Percentiles rank a stretch among this genome's conserved stretches.
phyloP scores from a whole-genome alignment of 1,284 basidiomycete genomes.

The Boletellus dicymbophilus region DNA sequence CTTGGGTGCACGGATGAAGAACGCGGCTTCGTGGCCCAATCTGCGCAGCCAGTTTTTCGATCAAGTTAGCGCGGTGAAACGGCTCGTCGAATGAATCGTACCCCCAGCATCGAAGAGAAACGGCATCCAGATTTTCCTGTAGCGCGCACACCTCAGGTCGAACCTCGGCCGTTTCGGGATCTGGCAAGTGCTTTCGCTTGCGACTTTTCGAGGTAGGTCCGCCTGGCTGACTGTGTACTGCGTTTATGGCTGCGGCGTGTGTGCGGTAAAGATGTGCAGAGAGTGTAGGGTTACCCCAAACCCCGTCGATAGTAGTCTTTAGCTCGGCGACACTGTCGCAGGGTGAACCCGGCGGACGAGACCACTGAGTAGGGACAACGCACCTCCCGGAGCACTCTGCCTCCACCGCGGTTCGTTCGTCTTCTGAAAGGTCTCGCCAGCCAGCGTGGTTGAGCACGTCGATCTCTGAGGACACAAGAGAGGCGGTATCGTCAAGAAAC shows the following conservation, averaged over 20 bases:
- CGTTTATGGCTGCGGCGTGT: constrained; percentile 50
- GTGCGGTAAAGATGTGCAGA: constrained; percentile 56
- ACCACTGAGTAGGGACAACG: constrained; percentile 5
- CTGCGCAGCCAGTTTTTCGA: constrained; percentile 33
- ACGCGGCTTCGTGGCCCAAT: constrained; percentile 49
- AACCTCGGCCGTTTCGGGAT: constrained; percentile 32
- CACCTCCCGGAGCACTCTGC: constrained; percentile 44
- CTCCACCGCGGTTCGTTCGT: constrained; percentile 31
- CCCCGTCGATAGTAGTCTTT: constrained; percentile 42
- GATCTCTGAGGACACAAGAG: constrained; percentile 10
- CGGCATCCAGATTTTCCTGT: constrained; percentile 47
- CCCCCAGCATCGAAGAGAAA: constrained; percentile 62
- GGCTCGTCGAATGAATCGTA: constrained; percentile 28
- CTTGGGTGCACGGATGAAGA: constrained; percentile 64
- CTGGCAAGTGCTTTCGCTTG: constrained; percentile 44
- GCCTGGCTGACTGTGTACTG: constrained; percentile 45
- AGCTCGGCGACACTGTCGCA: constrained; percentile 56
- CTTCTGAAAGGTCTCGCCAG: constrained; percentile 30
- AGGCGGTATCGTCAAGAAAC: constrained; percentile 39
- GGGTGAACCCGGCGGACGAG: neutral
- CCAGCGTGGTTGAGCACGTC: constrained; percentile 16
- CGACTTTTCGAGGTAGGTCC: constrained; percentile 39
- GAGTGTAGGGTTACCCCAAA: constrained; percentile 56
- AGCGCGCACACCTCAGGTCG: constrained; percentile 46
- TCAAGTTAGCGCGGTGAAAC: neutral